Base-by-base conservation (phyloP, 305 asterid genomes). In the Rubia peregrina region DNA sequence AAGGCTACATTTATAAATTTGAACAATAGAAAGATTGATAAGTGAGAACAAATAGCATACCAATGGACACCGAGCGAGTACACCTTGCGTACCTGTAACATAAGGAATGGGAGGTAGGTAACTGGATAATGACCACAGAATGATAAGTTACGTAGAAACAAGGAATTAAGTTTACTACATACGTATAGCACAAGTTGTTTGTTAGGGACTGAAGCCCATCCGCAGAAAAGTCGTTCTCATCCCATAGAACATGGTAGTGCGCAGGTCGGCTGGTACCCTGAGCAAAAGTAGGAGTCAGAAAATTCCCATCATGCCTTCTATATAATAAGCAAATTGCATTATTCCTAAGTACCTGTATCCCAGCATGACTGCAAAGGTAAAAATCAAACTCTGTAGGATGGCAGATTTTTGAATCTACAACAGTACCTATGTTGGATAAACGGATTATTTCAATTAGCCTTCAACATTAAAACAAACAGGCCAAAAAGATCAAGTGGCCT, bases 291-390 rank as follows among this genome's bases (percentile, higher is more conserved):
- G 9, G 30, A 36, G 46, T 53, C 57, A 10, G 9, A 55, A 21
- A 57, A n/a, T 57, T 10, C 16, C 63, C 63, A 57, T 3, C 12
- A 57, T 4, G 9, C 2, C 3, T 0, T 33, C 0, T 30, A 9
- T 9, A 14, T 19, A 38, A 33, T 21, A 49, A 8, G 44, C 11
- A 48, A 51, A 53, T 3, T 57, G 46, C 13, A 11, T 49, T 44
- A 61, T 11, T 63, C 36, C 12, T 17, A 0, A 22, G 33, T 40
- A 94, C 98, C 95, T 91, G 90, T 73, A 95, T 89, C 69, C 99
- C 99, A 65, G 98, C 98, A 84, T 94, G 99, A 77, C 99, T 94
- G 83, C 99, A 94, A 12, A 94, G 92, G 71, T 94, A 94, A 83
- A 94, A 94, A 62, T 94, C 98, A 51, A 94, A 94, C 73, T 94